Conservation (phyloP, 176 grass and related monocot species). For the Oryza brachyantha region DNA sequence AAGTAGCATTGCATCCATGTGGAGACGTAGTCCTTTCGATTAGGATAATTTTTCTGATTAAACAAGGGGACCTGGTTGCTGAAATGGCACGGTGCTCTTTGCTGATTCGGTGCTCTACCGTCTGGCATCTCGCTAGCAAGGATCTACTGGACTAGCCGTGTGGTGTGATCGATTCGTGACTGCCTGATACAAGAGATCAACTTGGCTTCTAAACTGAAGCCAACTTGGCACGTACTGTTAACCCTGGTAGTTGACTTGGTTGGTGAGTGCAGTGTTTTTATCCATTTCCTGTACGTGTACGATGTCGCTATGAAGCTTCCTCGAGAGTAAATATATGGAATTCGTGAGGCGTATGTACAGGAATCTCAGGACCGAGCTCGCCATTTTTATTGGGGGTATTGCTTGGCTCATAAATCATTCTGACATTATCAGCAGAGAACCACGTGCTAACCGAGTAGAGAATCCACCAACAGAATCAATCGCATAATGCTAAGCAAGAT, state of each 20-base stretch:
- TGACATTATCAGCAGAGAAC: slow-evolving; percentile 17
- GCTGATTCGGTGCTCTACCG: slow-evolving; percentile 23
- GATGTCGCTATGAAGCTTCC: slow-evolving; percentile 39
- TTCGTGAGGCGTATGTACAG: slow-evolving; percentile 33
- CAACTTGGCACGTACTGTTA: slow-evolving; percentile 40
- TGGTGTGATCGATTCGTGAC: background rate
- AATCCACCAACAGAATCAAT: slow-evolving; percentile 36
- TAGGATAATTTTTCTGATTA: background rate
- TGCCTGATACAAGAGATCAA: background rate
- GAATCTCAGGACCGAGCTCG: slow-evolving; percentile 37
- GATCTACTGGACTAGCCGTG: slow-evolving; percentile 3
- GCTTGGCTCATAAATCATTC: slow-evolving; percentile 1
- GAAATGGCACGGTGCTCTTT: background rate
- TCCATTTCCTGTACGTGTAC: background rate
- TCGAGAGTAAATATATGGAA: slow-evolving; percentile 21
- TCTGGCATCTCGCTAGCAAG: slow-evolving; percentile 6
- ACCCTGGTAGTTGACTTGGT: slow-evolving; percentile 9
- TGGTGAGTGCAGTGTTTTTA: background rate
- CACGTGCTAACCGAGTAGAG: slow-evolving; percentile 43
- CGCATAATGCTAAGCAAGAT: background rate
- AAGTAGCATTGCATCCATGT: slow-evolving; percentile 4
- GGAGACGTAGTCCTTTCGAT: background rate
- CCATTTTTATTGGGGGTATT: slow-evolving; percentile 27
- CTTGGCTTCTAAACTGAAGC: background rate
- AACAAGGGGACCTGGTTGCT: background rate